These are phyloP conservation scores for Trichoderma harzianum DNA, from an alignment of 2,329 filamentous ascomycete species.

Conservation along the genomic window DNA sequence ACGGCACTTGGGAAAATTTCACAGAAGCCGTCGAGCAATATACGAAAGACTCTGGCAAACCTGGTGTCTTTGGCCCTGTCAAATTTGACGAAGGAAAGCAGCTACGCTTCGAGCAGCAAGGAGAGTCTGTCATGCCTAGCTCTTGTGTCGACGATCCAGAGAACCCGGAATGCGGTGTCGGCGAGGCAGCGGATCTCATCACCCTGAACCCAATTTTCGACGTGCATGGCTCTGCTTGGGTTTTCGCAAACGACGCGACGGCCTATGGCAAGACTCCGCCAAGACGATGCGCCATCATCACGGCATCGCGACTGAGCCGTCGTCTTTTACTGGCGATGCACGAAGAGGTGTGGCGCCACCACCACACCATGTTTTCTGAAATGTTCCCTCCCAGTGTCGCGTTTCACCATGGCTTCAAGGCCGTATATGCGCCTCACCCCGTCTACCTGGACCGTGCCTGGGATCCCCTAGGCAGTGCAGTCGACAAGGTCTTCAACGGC, in stretches of 20 bases:
- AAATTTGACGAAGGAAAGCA: constrained; percentile 46
- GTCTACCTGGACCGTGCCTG: constrained; percentile 76
- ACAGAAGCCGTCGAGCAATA: constrained; percentile 61
- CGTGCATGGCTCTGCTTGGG: constrained; percentile 67
- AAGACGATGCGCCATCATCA: constrained; percentile 68
- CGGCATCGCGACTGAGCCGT: constrained; percentile 64
- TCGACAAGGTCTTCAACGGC: constrained; percentile 76
- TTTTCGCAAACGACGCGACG: constrained; percentile 66
- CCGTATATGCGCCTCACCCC: constrained; percentile 76
- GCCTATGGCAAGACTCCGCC: constrained; percentile 63
- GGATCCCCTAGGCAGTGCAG: constrained; percentile 58
- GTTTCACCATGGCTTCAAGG: constrained; percentile 74
- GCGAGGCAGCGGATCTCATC: constrained; percentile 71
- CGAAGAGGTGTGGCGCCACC: constrained; percentile 63
- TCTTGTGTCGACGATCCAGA: constrained; percentile 54
- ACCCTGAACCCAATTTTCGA: constrained; percentile 77
- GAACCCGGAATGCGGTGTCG: constrained; percentile 57
- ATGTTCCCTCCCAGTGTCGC: constrained; percentile 73
- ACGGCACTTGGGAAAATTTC: constrained; percentile 72
- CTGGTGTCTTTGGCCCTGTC: constrained; percentile 68
- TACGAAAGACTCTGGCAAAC: constrained; percentile 47
- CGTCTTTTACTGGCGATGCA: constrained; percentile 70
- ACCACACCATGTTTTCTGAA: constrained; percentile 72
- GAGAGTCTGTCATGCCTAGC: constrained; percentile 51
- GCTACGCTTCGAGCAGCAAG: constrained; percentile 50